Percentiles rank a stretch among this genome's conserved stretches.
These are phyloP conservation scores for Chamaecrista fasciculata DNA, from an alignment of 306 rosid species.

Conservation along the genomic window DNA sequence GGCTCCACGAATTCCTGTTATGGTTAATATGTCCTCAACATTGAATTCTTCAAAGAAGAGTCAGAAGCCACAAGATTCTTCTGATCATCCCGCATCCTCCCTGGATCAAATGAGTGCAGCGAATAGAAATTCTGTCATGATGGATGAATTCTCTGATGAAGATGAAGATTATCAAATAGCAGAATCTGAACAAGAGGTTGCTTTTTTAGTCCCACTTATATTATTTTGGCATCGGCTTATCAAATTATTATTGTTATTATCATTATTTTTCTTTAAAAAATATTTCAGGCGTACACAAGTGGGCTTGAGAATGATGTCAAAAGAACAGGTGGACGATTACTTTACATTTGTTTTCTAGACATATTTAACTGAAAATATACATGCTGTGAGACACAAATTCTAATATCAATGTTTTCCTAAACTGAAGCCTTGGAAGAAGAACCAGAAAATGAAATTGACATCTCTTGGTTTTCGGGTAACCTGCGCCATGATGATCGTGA, in stretches of 20 bases:
- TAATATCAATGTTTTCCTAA: slow-evolving; percentile 41
- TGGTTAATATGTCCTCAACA: slow-evolving; percentile 98
- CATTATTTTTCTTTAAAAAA: not conserved
- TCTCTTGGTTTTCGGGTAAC: slow-evolving; percentile 86
- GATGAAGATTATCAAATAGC: slow-evolving; percentile 95
- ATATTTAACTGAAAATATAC: not conserved
- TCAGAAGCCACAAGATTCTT: slow-evolving; percentile 58
- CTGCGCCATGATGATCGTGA: slow-evolving; percentile 75
- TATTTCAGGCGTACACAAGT: slow-evolving; percentile 57
- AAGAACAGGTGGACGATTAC: slow-evolving; percentile 54
- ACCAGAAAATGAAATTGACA: slow-evolving; percentile 66
- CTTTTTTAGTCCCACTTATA: slow-evolving; percentile 20
- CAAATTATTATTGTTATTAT: slow-evolving; percentile 22
- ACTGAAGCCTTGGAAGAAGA: slow-evolving; percentile 78
- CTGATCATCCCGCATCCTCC: slow-evolving; percentile 40
- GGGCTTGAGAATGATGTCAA: slow-evolving; percentile 57
- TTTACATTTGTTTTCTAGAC: not conserved
- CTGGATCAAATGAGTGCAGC: slow-evolving; percentile 65
- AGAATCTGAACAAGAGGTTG: slow-evolving; percentile 86
- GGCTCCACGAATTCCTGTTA: slow-evolving; percentile 93
- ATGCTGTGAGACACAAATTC: slow-evolving; percentile 15
- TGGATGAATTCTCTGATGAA: slow-evolving; percentile 97
- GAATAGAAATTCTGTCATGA: slow-evolving; percentile 73
- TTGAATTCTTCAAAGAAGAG: slow-evolving; percentile 67
- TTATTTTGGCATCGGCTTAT: slow-evolving; percentile 18